Base-by-base conservation (phyloP, 352 stramenopile species). In the Peronospora farinosa region DNA sequence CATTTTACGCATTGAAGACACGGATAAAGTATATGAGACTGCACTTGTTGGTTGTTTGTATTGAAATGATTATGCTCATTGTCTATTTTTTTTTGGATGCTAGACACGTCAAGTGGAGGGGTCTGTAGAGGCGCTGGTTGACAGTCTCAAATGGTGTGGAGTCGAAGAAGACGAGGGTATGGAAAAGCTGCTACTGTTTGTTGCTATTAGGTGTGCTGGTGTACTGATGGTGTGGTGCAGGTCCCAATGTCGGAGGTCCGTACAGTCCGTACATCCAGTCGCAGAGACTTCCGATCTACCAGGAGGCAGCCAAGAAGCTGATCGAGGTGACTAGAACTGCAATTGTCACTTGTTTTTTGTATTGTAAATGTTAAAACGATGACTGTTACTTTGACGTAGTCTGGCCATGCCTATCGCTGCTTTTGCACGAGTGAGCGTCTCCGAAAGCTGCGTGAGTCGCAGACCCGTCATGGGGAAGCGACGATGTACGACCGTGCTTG, bases 401-500 rank as follows among this genome's bases (percentile, higher is more conserved):
- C 67, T 52, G 86, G 90, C 2, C 90, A 97, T 44, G 96, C 95
- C 13, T 99, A 99, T 54, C 86, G 86, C 5, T 99, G 96, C 68
- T 99, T 99, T 63, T 98, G 92, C 66, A 88, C 95, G 4, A 74
- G 91, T 2, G 95, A 98, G 60, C 92, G 97, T 33, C 75, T 99
- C 33, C 74, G 97, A 50, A 92, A 86, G 39, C 52, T 96, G 57
- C 84, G 82, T 37, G 83, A 97, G 57, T 93, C 92, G 52, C 88
- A 92, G 56, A 78, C 89, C 21, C 78, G 86, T 30, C 65, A 86
- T 37, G 94, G 92, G n/a, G 84, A 95, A 37, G 82, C 86, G 33
- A 95, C 92, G n/a, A 96, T 97, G 68, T 99, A 99, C 71, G 95
- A 98, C 75, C 91, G 93, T 33, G 96, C 90, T 13, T 99, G 96